Evolutionary conservation across 805 yeast genomes (phyloP), one percentile per base, ranked within the genome.

Genomic region (Yarrowia sp.): DNA sequence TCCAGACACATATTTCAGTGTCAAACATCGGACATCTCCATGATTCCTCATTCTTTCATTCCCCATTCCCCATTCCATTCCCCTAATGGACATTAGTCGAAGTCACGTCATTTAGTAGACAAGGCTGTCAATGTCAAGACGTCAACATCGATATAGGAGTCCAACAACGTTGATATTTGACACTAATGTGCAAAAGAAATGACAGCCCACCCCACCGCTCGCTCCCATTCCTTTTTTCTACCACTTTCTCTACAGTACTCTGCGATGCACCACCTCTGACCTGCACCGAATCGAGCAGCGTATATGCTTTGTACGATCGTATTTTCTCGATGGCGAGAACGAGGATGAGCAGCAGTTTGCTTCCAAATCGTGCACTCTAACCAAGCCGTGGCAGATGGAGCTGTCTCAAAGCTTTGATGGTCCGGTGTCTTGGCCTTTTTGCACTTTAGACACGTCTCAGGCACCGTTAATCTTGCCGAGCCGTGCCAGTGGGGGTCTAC

Each of bases 191-290:
- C 16, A 48, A 26, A 26, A 26, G 16, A 22, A 26, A 26, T 3
- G 53, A 48, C 53, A 48, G 38, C 38, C 16, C 53, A 45, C 49
- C 49, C 49, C 49, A 11, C 49, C 49, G 10, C 49, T 45, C 49
- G 32, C 10, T 26, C 16, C 8, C 2, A 32, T 19, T 45, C 32
- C 15, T 12, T 22, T 48, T 36, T n/a, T 42, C 46, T 38, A 10
- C 40, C 12, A 38, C 16, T 41, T 41, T 42, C 46, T 42, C 36
- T 12, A 3, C n/a, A n/a, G n/a, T n/a, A n/a, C 36, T 26, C 11
- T 8, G 16, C 16, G 35, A 50, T 50, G 41, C 56, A 36, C 8
- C 22, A 36, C 56, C 26, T 50, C 41, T 35, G 22, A 35, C 56
- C 56, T 50, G 56, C 56, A 50, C 22, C 8, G 41, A 50, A 50